These are phyloP conservation scores for Hyphopichia khmerensis DNA, from an alignment of 1,139 yeast species.

Conservation along the genomic window DNA sequence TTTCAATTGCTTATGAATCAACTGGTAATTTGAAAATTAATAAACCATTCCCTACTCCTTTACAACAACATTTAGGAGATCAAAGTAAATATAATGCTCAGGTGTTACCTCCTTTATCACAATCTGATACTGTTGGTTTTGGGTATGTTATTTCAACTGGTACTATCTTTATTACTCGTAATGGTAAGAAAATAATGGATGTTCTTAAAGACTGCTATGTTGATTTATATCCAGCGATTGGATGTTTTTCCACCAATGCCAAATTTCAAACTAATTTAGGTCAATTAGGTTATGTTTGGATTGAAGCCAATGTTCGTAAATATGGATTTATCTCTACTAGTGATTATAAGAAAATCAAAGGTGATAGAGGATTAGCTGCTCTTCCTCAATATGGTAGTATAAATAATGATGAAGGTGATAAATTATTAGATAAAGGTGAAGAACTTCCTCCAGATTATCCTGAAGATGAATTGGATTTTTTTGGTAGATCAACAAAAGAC, in stretches of 20 bases:
- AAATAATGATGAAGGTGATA: slow-evolving; percentile 29
- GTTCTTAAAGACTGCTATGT: slow-evolving; percentile 75
- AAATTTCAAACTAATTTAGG: slow-evolving; percentile 84
- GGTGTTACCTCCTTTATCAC: slow-evolving; percentile 71
- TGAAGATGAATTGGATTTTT: slow-evolving; percentile 61
- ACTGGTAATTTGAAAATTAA: slow-evolving; percentile 80
- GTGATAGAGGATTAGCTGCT: slow-evolving; percentile 45
- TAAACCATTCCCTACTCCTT: slow-evolving; percentile 63
- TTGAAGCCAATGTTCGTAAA: slow-evolving; percentile 91
- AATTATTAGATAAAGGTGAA: slow-evolving; percentile 69
- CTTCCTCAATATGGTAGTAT: slow-evolving; percentile 39
- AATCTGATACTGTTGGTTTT: slow-evolving; percentile 90
- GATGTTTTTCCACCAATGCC: slow-evolving; percentile 71
- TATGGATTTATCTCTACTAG: slow-evolving; percentile 83
- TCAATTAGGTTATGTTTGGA: slow-evolving; percentile 88
- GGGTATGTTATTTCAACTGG: slow-evolving; percentile 84
- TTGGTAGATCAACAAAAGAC: slow-evolving; percentile 43
- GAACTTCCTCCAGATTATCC: slow-evolving; percentile 71
- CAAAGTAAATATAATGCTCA: slow-evolving; percentile 54
- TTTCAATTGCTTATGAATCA: slow-evolving; percentile 85
- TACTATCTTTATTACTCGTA: slow-evolving; percentile 82
- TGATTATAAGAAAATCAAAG: slow-evolving; percentile 38
- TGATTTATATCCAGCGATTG: slow-evolving; percentile 88
- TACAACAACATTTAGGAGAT: slow-evolving; percentile 50
- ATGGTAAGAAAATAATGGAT: slow-evolving; percentile 85